These are phyloP conservation scores for Fusarium heterosporum DNA, from an alignment of 2,329 filamentous ascomycete genomes.

Conservation along the genomic window DNA sequence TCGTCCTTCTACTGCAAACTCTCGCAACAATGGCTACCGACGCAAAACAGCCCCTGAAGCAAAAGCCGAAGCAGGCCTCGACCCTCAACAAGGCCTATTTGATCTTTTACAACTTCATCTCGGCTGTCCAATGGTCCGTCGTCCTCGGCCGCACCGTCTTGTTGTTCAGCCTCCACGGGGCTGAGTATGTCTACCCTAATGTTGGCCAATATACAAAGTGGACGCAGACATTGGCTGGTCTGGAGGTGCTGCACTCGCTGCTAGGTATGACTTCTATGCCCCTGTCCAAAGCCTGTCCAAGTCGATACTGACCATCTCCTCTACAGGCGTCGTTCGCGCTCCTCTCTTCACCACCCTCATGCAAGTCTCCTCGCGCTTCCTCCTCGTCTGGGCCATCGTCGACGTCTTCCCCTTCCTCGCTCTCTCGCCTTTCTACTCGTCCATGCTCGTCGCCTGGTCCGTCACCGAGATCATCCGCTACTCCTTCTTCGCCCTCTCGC, in stretches of 20 bases:
- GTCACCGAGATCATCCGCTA: conserved; percentile 94
- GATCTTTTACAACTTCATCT: conserved; percentile 85
- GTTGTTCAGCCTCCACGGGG: conserved; percentile 66
- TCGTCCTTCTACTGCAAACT: neutral
- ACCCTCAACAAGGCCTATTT: conserved; percentile 75
- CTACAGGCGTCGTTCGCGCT: conserved; percentile 82
- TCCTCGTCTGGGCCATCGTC: conserved; percentile 90
- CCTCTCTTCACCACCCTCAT: conserved; percentile 87
- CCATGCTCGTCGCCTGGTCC: conserved; percentile 89
- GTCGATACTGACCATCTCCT: conserved; percentile 6
- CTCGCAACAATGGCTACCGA: conserved; percentile 39
- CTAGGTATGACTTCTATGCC: conserved; percentile 67
- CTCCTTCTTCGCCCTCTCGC: conserved; percentile 84
- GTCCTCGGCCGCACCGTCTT: conserved; percentile 76
- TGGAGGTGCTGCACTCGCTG: conserved; percentile 87
- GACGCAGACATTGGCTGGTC: conserved; percentile 84
- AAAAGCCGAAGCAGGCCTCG: conserved; percentile 45
- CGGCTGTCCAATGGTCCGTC: conserved; percentile 80
- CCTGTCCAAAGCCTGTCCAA: neutral
- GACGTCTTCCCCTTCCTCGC: conserved; percentile 77
- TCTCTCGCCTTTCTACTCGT: conserved; percentile 72
- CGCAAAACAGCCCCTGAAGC: conserved; percentile 41
- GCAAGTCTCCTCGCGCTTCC: conserved; percentile 88
- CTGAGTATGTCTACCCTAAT: conserved; percentile 68
- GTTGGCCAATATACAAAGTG: conserved; percentile 77